Evolutionary conservation across 2,329 filamentous ascomycete species (phyloP), one percentile per base, ranked within the genome.

Genomic region (Leptographium procerum): DNA sequence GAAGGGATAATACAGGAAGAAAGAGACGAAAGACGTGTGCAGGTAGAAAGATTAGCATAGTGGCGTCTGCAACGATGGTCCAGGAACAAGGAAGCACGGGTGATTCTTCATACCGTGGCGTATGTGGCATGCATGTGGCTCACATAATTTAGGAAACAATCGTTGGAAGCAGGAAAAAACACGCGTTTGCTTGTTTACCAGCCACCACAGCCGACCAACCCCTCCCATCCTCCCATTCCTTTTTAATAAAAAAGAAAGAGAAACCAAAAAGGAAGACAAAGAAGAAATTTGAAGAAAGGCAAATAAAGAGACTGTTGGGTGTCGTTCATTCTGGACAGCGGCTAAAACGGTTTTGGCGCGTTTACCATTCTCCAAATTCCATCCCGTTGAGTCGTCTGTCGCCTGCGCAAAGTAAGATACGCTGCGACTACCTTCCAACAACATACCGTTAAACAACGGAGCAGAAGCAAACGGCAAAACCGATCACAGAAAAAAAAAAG

Each of bases 81-180:
- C 50, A 52, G 29, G 29, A 52, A 22, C 19, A 33, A 52, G n/a
- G 10, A 31, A 34, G 19, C n/a, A 16, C 16, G 19, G 9, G 11
- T 1, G 22, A n/a, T 47, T 31, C 26, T 29, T 16, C 36, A n/a
- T n/a, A 33, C 43, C 14, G 52, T 55, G 58, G 60, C 55, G 57
- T 51, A 59, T 55, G 22, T 59, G 60, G 57, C 55, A 57, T 59
- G 57, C 55, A 57, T 61, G 57, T 56, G 60, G 60, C 57, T 57
- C 52, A 57, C 60, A 57, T 57, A 43, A 56, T 31, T 47, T 29
- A 57, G n/a, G 36, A 24, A 57, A 29, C 34, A 40, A 22, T 36
- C 16, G 14, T 22, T n/a, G 16, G n/a, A 34, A 24, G 19, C 4
- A 28, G 29, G 36, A 34, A 54, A 56, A 57, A 53, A 52, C 53